A percentile compares a stretch with the other conserved stretches of the same genome.
Conservation (phyloP, 495 filamentous ascomycete species). For the Cudoniella acicularis region DNA sequence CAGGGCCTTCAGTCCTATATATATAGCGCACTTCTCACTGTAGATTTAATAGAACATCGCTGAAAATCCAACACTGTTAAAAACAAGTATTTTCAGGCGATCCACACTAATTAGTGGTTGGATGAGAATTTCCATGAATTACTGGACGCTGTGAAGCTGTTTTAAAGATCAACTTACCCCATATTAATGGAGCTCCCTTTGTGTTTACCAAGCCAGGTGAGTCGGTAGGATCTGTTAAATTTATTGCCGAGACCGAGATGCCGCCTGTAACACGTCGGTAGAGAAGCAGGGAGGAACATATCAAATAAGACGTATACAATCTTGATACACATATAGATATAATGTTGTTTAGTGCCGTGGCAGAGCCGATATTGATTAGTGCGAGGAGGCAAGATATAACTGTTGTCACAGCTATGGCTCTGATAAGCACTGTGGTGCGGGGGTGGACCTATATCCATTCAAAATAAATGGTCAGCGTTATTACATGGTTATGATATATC, state of each 20-base stretch:
- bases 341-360: conserved; percentile 45
- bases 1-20: too few species aligned
- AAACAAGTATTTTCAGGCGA: too few species aligned
- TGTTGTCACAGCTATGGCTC: conserved; percentile 35
- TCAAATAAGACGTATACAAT: conserved; percentile 39
- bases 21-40: too few species aligned
- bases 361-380: conserved; percentile 47
- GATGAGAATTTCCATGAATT: too few species aligned
- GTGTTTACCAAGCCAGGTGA: too few species aligned
- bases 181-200: too few species aligned
- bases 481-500: conserved; percentile 28
- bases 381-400: conserved; percentile 37
- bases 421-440: conserved; percentile 28
- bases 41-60: too few species aligned
- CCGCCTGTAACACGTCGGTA: conserved; percentile 30
- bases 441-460: conserved; percentile 9
- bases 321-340: conserved; percentile 40
- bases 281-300: conserved; percentile 37
- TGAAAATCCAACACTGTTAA: too few species aligned
- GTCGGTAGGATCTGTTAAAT: not conserved
- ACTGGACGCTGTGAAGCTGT: too few species aligned
- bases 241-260: conserved; percentile 5
- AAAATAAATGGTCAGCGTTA: conserved; percentile 14
- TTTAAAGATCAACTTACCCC: too few species aligned
- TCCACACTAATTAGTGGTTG: too few species aligned